Percentiles rank a stretch among this genome's conserved stretches.
Evolutionary conservation across 768 basidiomycete species (phyloP).

Genomic region (Russula sp.): DNA sequence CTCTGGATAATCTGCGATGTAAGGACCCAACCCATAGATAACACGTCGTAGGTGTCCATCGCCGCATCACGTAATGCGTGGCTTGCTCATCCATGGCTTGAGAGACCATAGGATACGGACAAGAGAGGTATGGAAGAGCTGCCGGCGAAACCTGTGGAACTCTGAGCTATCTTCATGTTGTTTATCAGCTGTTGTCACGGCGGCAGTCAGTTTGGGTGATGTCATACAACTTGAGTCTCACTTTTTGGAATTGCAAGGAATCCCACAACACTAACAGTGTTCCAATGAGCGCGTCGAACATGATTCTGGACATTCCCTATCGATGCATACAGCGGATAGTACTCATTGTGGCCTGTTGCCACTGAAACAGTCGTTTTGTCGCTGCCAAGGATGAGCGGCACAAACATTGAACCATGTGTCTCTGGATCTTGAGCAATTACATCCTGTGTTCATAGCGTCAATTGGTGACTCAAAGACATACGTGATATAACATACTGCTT

Average conservation of each 20-base stretch:
- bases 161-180: constrained; percentile 4
- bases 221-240: not conserved
- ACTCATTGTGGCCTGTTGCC: constrained; percentile 19
- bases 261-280: constrained; percentile 25
- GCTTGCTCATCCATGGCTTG: not conserved
- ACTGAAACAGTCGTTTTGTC: constrained; percentile 30
- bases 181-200: too few species aligned
- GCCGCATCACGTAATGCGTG: constrained; percentile 23
- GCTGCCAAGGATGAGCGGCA: constrained; percentile 25
- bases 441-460: too few species aligned
- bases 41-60: constrained; percentile 33
- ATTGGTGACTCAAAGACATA: too few species aligned
- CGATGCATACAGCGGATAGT: constrained; percentile 18
- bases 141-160: constrained; percentile 2
- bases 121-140: too few species aligned
- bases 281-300: constrained; percentile 26
- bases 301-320: constrained; percentile 27
- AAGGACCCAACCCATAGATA: too few species aligned
- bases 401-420: constrained; percentile 7
- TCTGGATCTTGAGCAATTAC: too few species aligned
- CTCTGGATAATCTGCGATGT: too few species aligned
- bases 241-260: constrained; percentile 33
- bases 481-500: too few species aligned
- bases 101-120: too few species aligned
- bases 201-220: too few species aligned